phyloP scores from a whole-genome alignment of 345 rosid species.

The Camelina laxa region DNA sequence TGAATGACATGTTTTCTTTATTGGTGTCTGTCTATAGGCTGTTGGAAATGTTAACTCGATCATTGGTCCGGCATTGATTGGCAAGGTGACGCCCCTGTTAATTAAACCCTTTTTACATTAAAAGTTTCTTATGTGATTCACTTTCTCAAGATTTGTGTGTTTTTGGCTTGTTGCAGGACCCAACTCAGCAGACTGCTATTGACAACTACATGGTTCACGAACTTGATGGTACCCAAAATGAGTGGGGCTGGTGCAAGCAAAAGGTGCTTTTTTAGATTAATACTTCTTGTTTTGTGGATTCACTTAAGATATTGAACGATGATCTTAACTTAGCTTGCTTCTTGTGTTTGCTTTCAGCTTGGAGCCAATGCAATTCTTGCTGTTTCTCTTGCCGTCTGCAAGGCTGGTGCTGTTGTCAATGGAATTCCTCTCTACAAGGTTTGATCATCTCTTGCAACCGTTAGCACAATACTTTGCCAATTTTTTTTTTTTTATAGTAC shows the following conservation, averaged over 20 bases:
- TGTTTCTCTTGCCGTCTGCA: conserved; percentile 93
- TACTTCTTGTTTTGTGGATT: conserved; percentile 4
- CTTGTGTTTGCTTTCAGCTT: conserved; percentile 51
- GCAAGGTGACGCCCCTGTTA: conserved; percentile 59
- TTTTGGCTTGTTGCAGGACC: conserved; percentile 59
- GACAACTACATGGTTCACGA: conserved; percentile 91
- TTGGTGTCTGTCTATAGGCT: conserved; percentile 55
- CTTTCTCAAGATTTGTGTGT: background rate
- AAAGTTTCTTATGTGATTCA: background rate
- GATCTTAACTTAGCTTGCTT: background rate
- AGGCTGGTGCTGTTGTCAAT: conserved; percentile 75
- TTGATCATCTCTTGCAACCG: background rate
- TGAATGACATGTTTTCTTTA: conserved; percentile 5
- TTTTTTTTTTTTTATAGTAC: background rate
- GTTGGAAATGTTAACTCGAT: conserved; percentile 76
- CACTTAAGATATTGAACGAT: background rate
- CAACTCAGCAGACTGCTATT: conserved; percentile 78
- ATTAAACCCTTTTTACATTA: background rate
- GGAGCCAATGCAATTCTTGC: conserved; percentile 97
- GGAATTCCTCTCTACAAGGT: conserved; percentile 88
- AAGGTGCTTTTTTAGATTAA: conserved; percentile 54
- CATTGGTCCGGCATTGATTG: conserved; percentile 85
- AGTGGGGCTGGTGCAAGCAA: conserved; percentile 99
- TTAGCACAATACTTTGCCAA: background rate
- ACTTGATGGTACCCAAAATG: conserved; percentile 92